Evolutionary conservation across 2,329 filamentous ascomycete species (phyloP), one percentile per base, ranked within the genome.

Genomic region (Exophiala aquamarina): DNA sequence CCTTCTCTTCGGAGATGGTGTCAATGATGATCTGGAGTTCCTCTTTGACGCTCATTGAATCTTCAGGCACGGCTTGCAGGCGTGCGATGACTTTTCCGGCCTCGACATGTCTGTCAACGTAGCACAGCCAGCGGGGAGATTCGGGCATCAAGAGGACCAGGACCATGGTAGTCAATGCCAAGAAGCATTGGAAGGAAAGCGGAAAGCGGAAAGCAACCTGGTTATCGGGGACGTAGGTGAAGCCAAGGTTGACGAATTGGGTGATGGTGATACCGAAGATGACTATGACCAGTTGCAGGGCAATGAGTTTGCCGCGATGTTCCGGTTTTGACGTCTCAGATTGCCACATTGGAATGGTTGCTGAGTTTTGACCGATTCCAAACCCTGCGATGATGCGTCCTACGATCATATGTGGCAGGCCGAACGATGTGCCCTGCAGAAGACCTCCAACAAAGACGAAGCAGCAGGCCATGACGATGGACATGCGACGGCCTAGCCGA

Each of bases 351-450:
- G 72, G 71, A 0, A 69, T 69, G 0, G 70, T 74, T 0, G 67
- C 70, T 53, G 71, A 74, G 58, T 72, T 66, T 28, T 72, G 67
- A 9, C 73, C 74, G 33, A 72, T 68, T 0, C 74, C 74, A 9
- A 75, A 54, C 3, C 74, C 75, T 0, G 75, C 70, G 8, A 77
- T 64, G 20, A 75, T 67, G 11, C 75, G 64, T 2, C 69, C 75
- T 8, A 74, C 63, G 29, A 75, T 69, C 45, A 75, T 64, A 44
- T 73, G 71, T 1, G 70, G 55, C 3, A 69, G 64, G 11, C 61
- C 64, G 51, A 66, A 72, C 1, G 71, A 68, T 0, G 70, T 64
- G 2, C 70, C 66, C 56, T 77, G 73, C 3, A 77, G 61, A 3
- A 70, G 52, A 2, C 72, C 71, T 3, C 74, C 74, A 1, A 68